phyloP scores from a whole-genome alignment of 2,329 filamentous ascomycete species.

The Cladobotryum mycophilum region DNA sequence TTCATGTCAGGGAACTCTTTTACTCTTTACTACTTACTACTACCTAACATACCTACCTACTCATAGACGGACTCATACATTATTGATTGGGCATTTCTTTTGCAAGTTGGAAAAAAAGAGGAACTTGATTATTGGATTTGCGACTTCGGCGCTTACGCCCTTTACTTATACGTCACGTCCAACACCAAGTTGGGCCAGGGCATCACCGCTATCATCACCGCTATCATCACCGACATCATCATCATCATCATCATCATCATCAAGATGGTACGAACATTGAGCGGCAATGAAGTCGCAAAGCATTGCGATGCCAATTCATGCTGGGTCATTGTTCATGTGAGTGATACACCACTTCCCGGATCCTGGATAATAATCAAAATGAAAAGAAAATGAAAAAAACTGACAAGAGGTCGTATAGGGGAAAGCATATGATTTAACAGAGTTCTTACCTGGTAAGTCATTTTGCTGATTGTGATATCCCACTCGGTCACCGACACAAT shows the following conservation, averaged over 20 bases:
- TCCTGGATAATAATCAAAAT: background rate
- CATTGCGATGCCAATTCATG: constrained; percentile 80
- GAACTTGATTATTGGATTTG: too few relatives aligned
- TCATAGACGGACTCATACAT: too few relatives aligned
- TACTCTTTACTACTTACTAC: too few relatives aligned
- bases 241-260: background rate
- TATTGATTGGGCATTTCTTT: too few relatives aligned
- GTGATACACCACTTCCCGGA: constrained; percentile 14
- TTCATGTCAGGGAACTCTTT: too few relatives aligned
- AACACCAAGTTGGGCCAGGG: too few relatives aligned
- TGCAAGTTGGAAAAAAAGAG: too few relatives aligned
- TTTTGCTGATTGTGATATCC: background rate
- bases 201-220: background rate
- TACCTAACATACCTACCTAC: too few relatives aligned
- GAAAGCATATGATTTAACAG: constrained; percentile 83
- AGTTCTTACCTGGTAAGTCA: constrained; percentile 66
- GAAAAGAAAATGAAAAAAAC: too few relatives aligned
- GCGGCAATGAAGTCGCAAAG: constrained; percentile 51
- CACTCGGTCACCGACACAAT: background rate
- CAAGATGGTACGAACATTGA: constrained; percentile 30
- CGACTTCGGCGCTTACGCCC: too few relatives aligned
- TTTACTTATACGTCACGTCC: too few relatives aligned
- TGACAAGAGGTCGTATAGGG: constrained; percentile 36
- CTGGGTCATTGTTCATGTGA: constrained; percentile 82
- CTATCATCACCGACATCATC: background rate